Base-by-base conservation (phyloP, 2,329 filamentous ascomycete species). In the Capronia americana region DNA sequence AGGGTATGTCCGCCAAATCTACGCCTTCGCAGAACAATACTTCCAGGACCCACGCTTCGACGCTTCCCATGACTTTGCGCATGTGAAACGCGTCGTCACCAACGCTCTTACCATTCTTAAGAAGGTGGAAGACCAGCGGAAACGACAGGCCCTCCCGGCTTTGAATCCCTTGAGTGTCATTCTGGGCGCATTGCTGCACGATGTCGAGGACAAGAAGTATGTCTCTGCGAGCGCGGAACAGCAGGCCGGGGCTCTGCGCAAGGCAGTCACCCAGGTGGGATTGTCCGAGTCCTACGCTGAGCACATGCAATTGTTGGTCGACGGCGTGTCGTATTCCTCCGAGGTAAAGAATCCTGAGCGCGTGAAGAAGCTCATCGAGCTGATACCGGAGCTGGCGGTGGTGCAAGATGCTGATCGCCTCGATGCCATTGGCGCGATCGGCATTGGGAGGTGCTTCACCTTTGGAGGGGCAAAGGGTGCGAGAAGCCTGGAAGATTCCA, bases 361-460 rank as follows among this genome's bases (percentile, higher is more conserved):
- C 12, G 88, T 92, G 8, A 78, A 77, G n/a, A 77, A 80, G 1
- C 81, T 93, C n/a, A 81, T 96, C n/a, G 76, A 75, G 5, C 74
- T 79, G 32, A 82, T 91, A 75, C 92, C 92, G 0, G 92, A 95
- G 77, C 81, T 95, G 38, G 93, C 87, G 0, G 86, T 96, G 56
- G 92, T 97, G 34, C 93, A 97, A 79, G 94, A 97, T 77, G 93
- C 93, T 3, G 94, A 97, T 80, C 85, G 93, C 6, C 82, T 98
- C n/a, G 94, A 98, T 79, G 91, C 93, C 3, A 88, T 97, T 57
- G 94, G 93, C 0, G 92, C 91, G 0, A 86, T 97, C 32, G 94
- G 94, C 0, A 89, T 97, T 64, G 93, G 87, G 1, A 83, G 94
- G 51, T 87, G 86, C 48, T 93, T 95, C 76, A 88, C 90, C 0